These are phyloP conservation scores for Penstemon eatonii DNA, from an alignment of 257 asterid species.

Conservation along the genomic window DNA sequence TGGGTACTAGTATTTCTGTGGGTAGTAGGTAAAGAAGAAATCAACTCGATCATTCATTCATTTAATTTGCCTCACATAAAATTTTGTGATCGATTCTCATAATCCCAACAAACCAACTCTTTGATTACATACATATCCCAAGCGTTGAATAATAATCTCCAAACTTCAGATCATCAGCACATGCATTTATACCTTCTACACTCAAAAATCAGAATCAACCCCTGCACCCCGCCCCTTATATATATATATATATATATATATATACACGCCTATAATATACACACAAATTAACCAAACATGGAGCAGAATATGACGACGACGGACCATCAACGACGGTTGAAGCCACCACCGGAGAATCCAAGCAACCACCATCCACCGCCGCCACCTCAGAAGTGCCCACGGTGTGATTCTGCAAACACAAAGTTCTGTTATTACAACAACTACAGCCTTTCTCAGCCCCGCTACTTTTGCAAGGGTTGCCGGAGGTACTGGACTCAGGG, in stretches of 20 bases:
- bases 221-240: conserved; percentile 19
- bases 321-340: not conserved
- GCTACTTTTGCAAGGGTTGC: conserved; percentile 24
- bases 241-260: too few relatives aligned
- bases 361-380: conserved; percentile 11
- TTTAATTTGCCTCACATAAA: not conserved
- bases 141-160: conserved; percentile 31
- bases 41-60: conserved; percentile 28
- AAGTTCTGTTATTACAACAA: conserved; percentile 22
- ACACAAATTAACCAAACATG: conserved; percentile 17
- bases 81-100: conserved; percentile 28
- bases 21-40: conserved; percentile 32
- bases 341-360: not conserved
- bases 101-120: conserved; percentile 35
- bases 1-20: not conserved
- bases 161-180: not conserved
- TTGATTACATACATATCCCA: conserved; percentile 36
- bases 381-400: conserved; percentile 13
- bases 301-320: conserved; percentile 30
- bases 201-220: conserved; percentile 1
- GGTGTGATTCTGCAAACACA: conserved; percentile 21
- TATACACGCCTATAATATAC: too few relatives aligned
- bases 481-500: conserved; percentile 28
- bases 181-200: conserved; percentile 34
- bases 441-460: conserved; percentile 25